A percentile compares a stretch with the other conserved stretches of the same genome.
Evolutionary conservation across 1,284 basidiomycete genomes (phyloP).

Genomic region (Jaminaea rosea): DNA sequence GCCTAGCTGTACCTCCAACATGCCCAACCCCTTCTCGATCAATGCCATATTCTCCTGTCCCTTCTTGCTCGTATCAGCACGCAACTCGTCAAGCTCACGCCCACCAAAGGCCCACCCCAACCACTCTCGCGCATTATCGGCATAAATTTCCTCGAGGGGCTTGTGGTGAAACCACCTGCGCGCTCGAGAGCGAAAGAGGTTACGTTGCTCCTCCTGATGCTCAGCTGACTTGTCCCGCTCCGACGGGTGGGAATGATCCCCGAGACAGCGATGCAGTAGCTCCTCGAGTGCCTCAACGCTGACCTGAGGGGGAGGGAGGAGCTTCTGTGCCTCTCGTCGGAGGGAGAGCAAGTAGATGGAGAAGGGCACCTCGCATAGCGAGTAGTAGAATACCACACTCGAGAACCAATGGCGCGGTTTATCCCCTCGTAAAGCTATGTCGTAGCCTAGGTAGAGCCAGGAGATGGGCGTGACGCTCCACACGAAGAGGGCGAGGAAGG

Average conservation of each 20-base stretch:
- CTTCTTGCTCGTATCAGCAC: neutral
- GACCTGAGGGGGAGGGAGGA: conserved; percentile 4
- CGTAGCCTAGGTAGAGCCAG: conserved; percentile 6
- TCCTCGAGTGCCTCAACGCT: neutral
- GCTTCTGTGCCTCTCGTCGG: conserved; percentile 2
- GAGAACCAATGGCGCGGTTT: neutral
- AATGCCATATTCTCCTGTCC: neutral
- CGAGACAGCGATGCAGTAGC: conserved; percentile 11
- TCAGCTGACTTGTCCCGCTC: neutral
- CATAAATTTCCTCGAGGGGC: conserved; percentile 10
- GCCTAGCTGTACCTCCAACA: conserved; percentile 4
- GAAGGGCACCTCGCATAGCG: conserved; percentile 12
- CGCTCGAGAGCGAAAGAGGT: neutral
- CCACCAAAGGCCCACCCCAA: conserved; percentile 16
- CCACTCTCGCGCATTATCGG: conserved; percentile 15
- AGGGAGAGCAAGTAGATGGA: conserved; percentile 11
- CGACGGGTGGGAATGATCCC: neutral
- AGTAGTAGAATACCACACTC: conserved; percentile 7
- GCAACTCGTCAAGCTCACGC: conserved; percentile 5
- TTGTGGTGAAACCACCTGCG: conserved; percentile 11
- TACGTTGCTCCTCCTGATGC: conserved; percentile 1
- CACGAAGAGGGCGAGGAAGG: conserved; percentile 1
- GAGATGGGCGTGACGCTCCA: conserved; percentile 9
- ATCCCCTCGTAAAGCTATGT: neutral
- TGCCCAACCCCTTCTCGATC: conserved; percentile 7